phyloP scores from a whole-genome alignment of 2,329 filamentous ascomycete species.

The Fusarium sp. region DNA sequence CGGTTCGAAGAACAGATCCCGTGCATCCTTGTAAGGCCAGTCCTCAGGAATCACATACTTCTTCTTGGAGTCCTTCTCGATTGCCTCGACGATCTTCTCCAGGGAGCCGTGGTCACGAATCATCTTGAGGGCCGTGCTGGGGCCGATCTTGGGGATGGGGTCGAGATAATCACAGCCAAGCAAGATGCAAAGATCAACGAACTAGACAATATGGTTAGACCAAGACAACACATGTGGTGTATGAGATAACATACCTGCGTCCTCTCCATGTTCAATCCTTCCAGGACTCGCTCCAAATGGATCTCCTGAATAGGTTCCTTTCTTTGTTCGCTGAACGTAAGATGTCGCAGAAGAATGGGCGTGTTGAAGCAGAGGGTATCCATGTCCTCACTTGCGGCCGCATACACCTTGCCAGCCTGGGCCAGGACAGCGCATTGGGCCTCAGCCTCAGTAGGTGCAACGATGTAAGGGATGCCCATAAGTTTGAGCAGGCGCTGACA shows the following conservation, averaged over 20 bases:
- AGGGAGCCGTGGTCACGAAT: slow-evolving; percentile 93
- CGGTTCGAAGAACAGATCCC: slow-evolving; percentile 91
- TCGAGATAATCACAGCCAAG: slow-evolving; percentile 98
- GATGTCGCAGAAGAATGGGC: slow-evolving; percentile 89
- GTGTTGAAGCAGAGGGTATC: slow-evolving; percentile 96
- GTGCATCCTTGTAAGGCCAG: slow-evolving; percentile 95
- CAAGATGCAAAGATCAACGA: slow-evolving; percentile 97
- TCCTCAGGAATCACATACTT: slow-evolving; percentile 93
- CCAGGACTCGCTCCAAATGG: slow-evolving; percentile 86
- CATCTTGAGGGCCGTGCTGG: slow-evolving; percentile 90
- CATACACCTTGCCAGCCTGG: slow-evolving; percentile 93
- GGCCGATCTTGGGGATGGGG: slow-evolving; percentile 94
- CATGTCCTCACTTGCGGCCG: slow-evolving; percentile 98
- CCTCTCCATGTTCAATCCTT: slow-evolving; percentile 89
- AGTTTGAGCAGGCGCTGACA: slow-evolving; percentile 91
- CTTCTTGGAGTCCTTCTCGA: slow-evolving; percentile 81
- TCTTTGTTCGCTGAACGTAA: slow-evolving; percentile 96
- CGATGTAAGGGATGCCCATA: slow-evolving; percentile 96
- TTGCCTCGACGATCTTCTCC: slow-evolving; percentile 87
- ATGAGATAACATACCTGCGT: slow-evolving; percentile 72
- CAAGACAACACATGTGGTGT: not conserved
- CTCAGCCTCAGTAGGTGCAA: slow-evolving; percentile 97
- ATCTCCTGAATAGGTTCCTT: slow-evolving; percentile 99
- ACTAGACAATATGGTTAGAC: slow-evolving; percentile 66
- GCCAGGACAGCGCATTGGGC: slow-evolving; percentile 95